Conservation (phyloP, 2,329 filamentous ascomycete genomes). For the Calonectria honghensis region DNA sequence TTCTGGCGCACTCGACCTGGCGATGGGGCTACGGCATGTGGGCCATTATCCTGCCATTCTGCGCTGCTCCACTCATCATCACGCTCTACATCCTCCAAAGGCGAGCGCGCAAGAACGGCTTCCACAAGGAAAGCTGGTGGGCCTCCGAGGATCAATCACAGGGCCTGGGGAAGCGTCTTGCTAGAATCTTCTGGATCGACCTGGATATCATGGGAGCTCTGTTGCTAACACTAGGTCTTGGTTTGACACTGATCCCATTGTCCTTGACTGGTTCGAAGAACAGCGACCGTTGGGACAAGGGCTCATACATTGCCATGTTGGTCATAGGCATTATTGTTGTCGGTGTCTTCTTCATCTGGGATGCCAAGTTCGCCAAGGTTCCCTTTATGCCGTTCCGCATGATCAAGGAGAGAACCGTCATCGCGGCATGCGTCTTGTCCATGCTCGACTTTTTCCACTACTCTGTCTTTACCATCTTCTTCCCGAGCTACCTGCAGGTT, state of each 20-base stretch:
- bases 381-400: slow-evolving; percentile 63
- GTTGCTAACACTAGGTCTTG: slow-evolving; percentile 59
- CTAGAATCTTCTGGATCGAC: slow-evolving; percentile 54
- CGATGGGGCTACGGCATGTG: slow-evolving; percentile 66
- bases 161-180: slow-evolving; percentile 48
- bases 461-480: slow-evolving; percentile 63
- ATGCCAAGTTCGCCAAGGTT: slow-evolving; percentile 59
- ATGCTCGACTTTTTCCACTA: slow-evolving; percentile 63
- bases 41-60: slow-evolving; percentile 62
- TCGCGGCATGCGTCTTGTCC: slow-evolving; percentile 61
- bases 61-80: slow-evolving; percentile 57
- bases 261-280: slow-evolving; percentile 62
- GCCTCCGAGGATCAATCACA: slow-evolving; percentile 39
- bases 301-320: slow-evolving; percentile 60
- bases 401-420: slow-evolving; percentile 62
- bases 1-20: slow-evolving; percentile 62
- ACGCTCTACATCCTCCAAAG: slow-evolving; percentile 59
- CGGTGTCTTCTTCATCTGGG: slow-evolving; percentile 59
- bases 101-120: slow-evolving; percentile 52
- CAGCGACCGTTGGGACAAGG: slow-evolving; percentile 56
- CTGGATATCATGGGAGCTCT: slow-evolving; percentile 60
- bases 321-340: slow-evolving; percentile 55
- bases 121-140: slow-evolving; percentile 46
- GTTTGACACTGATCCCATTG: slow-evolving; percentile 60
- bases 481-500: slow-evolving; percentile 64